Base-by-base conservation (phyloP, 2,329 filamentous ascomycete species). In the Hymenoscyphus linearis region DNA sequence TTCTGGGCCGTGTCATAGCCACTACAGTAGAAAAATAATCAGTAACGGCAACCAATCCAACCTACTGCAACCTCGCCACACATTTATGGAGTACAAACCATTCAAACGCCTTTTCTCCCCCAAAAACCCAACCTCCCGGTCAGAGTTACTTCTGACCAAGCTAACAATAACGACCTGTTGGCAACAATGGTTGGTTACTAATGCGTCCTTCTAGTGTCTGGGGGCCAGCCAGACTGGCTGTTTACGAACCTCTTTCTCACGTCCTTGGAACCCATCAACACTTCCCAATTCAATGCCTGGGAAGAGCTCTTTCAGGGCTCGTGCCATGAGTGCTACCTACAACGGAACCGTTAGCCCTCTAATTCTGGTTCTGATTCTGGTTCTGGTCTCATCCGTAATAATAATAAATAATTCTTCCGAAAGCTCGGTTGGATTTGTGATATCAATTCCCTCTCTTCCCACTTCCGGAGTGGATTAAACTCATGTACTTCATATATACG, bases 201-300 rank as follows among this genome's bases (percentile, higher is more conserved):
- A 7, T 25, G 40, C 40, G 40, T 47, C 14, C 2, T n/a, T 18
- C 40, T n/a, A 22, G 40, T 47, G n/a, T 47, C 22, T 18, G 18
- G 18, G 37, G 40, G 40, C 1, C n/a, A 47, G 40, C n/a, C 40
- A 47, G 40, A 22, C 18, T 47, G 40, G n/a, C 3, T n/a, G 37
- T 25, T 52, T 22, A 26, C 61, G 13, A 60, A 62, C 61, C 75
- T 99, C 95, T 76, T 99, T 99, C 76, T 99, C 95, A 18, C 95
- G 85, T 36, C 95, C 95, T 75, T 99, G 95, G 73, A 99, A 99
- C 2, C 93, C 95, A 74, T 99, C 95, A 2, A 99, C 91, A 69
- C 91, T 96, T 36, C 95, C 95, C n/a, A 99, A 80, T 74, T 99
- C 95, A 57, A 99, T 85, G 13, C 89, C 91, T 0, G 89, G 89